Conservation (phyloP, 129 eudicot genomes). For the Flaveria linearis region DNA sequence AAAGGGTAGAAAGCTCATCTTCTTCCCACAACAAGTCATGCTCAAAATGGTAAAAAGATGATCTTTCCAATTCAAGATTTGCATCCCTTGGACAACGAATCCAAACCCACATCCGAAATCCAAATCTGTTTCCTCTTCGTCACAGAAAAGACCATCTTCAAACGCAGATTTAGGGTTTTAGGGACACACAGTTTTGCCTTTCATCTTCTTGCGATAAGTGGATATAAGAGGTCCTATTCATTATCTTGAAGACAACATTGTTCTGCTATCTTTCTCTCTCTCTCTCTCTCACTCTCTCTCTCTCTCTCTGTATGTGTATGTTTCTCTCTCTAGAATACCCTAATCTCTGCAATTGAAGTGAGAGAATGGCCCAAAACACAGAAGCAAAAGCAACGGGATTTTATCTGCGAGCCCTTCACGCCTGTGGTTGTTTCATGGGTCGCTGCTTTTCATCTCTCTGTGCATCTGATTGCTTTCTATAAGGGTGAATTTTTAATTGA, state of each 20-base stretch:
- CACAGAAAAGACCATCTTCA: constrained; percentile 34
- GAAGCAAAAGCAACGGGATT: constrained; percentile 28
- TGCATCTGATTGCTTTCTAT: background rate
- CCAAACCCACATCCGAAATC: constrained; percentile 30
- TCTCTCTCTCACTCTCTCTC: no score
- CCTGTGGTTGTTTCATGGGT: constrained; percentile 14
- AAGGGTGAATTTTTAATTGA: no score
- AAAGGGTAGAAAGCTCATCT: constrained; percentile 32
- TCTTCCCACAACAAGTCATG: constrained; percentile 36
- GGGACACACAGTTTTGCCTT: constrained; percentile 1
- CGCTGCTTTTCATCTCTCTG: constrained; percentile 1
- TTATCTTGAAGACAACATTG: background rate
- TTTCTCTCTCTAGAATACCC: constrained; percentile 36
- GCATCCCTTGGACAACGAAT: constrained; percentile 1
- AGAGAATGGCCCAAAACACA: constrained; percentile 30
- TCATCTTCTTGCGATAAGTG: constrained; percentile 1
- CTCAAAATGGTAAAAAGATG: constrained; percentile 37
- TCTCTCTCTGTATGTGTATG: background rate
- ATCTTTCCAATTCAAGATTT: constrained; percentile 25
- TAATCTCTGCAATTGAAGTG: constrained; percentile 3
- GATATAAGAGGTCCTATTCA: constrained; percentile 17
- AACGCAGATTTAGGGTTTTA: constrained; percentile 17
- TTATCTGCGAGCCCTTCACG: constrained; percentile 42
- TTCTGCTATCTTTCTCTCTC: background rate
- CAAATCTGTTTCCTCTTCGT: constrained; percentile 32